These are phyloP conservation scores for Fusarium palustre DNA, from an alignment of 2,329 filamentous ascomycete genomes.

Conservation along the genomic window DNA sequence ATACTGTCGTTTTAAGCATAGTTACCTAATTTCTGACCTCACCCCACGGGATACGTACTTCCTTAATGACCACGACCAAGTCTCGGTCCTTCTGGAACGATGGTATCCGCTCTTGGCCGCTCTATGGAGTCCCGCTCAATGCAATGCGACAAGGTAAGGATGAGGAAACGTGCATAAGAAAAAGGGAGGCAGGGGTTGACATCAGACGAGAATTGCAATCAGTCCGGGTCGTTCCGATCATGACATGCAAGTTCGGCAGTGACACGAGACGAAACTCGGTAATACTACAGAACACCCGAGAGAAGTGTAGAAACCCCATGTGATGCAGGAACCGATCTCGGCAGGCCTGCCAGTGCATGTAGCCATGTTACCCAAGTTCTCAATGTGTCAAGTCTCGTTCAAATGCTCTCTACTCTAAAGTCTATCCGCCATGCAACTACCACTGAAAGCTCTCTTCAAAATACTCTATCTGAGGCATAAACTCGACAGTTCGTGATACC, in stretches of 20 bases:
- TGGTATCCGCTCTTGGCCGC: not conserved
- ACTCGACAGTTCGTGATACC: not conserved
- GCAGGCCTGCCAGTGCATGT: not conserved
- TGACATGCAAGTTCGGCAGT: not conserved
- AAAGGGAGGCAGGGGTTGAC: not conserved
- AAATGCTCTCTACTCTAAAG: not conserved
- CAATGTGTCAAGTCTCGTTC: not conserved
- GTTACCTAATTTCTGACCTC: not conserved
- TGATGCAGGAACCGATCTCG: not conserved
- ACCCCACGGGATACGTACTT: not conserved
- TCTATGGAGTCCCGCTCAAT: not conserved
- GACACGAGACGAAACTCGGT: too few relatives aligned
- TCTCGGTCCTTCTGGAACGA: not conserved
- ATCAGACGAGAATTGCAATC: not conserved
- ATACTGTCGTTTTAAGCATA: not conserved
- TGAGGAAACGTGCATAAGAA: not conserved
- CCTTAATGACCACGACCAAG: too few relatives aligned
- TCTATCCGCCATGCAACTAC: not conserved
- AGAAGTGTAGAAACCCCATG: not conserved
- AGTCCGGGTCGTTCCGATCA: not conserved
- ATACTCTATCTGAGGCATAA: slow-evolving; percentile 1
- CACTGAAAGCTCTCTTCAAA: slow-evolving; percentile 29
- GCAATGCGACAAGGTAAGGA: not conserved
- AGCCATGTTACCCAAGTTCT: too few relatives aligned
- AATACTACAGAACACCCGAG: not conserved